phyloP scores from a whole-genome alignment of 768 basidiomycete genomes.

The Roridomyces roridus region DNA sequence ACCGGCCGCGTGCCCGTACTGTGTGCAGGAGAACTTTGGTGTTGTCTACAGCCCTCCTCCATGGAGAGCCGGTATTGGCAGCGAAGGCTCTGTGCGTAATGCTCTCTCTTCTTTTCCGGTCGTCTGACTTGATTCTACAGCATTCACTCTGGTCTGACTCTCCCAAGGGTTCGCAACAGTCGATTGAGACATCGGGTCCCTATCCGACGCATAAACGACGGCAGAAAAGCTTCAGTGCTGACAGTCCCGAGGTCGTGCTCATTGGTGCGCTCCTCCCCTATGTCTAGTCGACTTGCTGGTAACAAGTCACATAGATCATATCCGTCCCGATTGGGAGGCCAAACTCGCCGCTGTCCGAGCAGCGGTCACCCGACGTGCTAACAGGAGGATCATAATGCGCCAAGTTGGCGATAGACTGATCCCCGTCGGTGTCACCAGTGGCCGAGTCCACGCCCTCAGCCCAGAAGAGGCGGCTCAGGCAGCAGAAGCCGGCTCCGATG shows the following conservation, averaged over 20 bases:
- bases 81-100: constrained; percentile 74
- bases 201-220: constrained; percentile 69
- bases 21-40: constrained; percentile 97
- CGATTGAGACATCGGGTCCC: constrained; percentile 39
- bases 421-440: constrained; percentile 95
- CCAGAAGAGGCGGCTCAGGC: constrained; percentile 60
- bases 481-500: constrained; percentile 46
- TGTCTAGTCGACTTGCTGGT: not conserved
- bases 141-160: constrained; percentile 61
- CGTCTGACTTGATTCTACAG: constrained; percentile 7
- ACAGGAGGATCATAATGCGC: constrained; percentile 96
- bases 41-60: constrained; percentile 83
- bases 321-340: constrained; percentile 97
- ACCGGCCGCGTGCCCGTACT: constrained; percentile 96
- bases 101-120: constrained; percentile 6
- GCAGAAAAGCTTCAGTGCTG: constrained; percentile 87
- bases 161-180: constrained; percentile 51
- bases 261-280: constrained; percentile 61
- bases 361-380: constrained; percentile 94
- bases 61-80: constrained; percentile 83
- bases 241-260: constrained; percentile 90
- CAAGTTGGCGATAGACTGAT: constrained; percentile 97
- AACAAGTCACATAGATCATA: constrained; percentile 69
- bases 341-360: constrained; percentile 94
- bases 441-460: constrained; percentile 72